A percentile compares a stretch with the other conserved stretches of the same genome.
Conservation (phyloP, 2,329 filamentous ascomycete species). For the Acrodontium crateriforme region DNA sequence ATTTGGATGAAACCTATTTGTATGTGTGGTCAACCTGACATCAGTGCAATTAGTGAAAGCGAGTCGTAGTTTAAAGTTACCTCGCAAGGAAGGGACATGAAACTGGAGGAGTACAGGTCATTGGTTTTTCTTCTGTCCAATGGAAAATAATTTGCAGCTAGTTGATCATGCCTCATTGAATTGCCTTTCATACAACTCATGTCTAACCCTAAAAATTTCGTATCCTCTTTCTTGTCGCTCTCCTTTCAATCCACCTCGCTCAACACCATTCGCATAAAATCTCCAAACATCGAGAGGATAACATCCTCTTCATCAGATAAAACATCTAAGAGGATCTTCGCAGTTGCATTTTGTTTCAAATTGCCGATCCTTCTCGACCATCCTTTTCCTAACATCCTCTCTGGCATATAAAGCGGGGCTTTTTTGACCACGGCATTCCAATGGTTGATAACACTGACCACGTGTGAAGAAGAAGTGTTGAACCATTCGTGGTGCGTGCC, state of each 20-base stretch:
- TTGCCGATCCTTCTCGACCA: background rate
- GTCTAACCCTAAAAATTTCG: no score
- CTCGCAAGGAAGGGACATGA: no score
- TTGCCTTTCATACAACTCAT: no score
- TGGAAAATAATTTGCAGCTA: no score
- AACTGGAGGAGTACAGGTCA: no score
- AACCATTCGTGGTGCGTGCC: slow-evolving; percentile 1
- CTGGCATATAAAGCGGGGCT: background rate
- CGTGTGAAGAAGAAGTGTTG: background rate
- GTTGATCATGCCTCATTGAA: no score
- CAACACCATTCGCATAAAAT: background rate
- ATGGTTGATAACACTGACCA: background rate
- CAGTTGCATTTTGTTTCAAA: background rate
- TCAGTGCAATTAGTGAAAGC: no score
- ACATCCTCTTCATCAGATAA: background rate
- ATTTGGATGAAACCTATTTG: no score
- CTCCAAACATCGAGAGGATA: background rate
- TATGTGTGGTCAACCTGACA: no score
- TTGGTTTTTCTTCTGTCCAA: no score
- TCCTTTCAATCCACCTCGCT: background rate
- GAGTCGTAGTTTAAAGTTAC: no score
- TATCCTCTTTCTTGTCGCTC: no score
- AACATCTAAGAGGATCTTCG: background rate
- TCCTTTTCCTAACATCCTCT: background rate
- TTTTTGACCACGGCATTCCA: background rate